These are phyloP conservation scores for Sanghuangporus sanghuang DNA, from an alignment of 1,284 basidiomycete species.

Conservation along the genomic window DNA sequence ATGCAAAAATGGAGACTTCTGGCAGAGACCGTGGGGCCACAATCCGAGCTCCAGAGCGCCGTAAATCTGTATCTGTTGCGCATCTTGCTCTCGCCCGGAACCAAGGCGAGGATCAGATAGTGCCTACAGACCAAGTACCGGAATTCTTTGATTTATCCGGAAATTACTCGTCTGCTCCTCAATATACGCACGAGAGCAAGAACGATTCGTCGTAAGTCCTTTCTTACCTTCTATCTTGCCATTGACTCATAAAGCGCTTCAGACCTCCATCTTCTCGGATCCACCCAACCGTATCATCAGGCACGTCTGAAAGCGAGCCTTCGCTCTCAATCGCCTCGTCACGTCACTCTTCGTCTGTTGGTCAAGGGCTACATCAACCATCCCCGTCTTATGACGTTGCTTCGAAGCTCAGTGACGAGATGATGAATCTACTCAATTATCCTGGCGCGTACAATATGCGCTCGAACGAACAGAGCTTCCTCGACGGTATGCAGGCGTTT, in stretches of 20 bases:
- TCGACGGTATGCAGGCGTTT: neutral
- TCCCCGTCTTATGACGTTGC: neutral
- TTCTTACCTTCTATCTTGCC: neutral
- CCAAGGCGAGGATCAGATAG: neutral
- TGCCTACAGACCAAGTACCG: neutral
- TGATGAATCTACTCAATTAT: neutral
- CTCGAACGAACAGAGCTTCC: neutral
- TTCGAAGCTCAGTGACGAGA: neutral
- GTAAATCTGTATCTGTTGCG: slow-evolving; percentile 3
- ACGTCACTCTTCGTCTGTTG: neutral
- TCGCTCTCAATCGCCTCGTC: neutral
- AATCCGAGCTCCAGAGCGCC: neutral
- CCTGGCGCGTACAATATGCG: neutral
- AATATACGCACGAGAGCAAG: neutral
- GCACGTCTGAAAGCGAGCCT: neutral
- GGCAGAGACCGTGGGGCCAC: neutral
- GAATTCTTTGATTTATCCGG: neutral
- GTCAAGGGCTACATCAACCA: neutral
- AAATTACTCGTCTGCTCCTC: neutral
- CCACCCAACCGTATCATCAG: neutral
- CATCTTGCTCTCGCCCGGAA: neutral
- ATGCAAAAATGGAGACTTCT: neutral
- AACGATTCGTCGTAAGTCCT: neutral
- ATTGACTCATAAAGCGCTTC: neutral
- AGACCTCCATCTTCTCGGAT: neutral